phyloP scores from a whole-genome alignment of 1,284 basidiomycete species.

The Sanghuangporus weigelae region DNA sequence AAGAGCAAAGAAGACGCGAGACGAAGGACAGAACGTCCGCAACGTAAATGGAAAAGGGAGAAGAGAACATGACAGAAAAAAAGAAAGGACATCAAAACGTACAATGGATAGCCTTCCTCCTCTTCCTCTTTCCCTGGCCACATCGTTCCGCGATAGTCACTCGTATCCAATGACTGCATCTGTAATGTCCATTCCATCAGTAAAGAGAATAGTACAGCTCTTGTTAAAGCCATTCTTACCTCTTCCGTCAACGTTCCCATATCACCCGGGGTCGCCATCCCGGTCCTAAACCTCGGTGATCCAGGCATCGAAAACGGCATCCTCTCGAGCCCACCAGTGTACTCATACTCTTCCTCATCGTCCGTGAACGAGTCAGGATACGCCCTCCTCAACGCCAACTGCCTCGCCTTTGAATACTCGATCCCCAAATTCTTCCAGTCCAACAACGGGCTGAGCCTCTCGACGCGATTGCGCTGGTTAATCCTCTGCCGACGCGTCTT shows the following conservation, averaged over 20 bases:
- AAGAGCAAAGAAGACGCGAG: background rate
- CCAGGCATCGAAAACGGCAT: slow-evolving; percentile 80
- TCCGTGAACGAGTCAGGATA: slow-evolving; percentile 92
- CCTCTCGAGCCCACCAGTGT: slow-evolving; percentile 52
- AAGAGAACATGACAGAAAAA: background rate
- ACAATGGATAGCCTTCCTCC: slow-evolving; percentile 91
- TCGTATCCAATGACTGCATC: slow-evolving; percentile 85
- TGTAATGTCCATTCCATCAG: slow-evolving; percentile 24
- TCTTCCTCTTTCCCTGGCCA: slow-evolving; percentile 77
- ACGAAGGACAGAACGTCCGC: background rate
- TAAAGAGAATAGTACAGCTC: background rate
- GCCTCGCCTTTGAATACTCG: slow-evolving; percentile 94
- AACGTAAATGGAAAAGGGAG: background rate
- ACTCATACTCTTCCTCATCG: slow-evolving; percentile 50
- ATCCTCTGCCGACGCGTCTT: slow-evolving; percentile 96
- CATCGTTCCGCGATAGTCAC: slow-evolving; percentile 81
- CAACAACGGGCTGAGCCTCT: slow-evolving; percentile 85
- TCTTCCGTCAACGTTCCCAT: slow-evolving; percentile 93
- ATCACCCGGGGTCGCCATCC: slow-evolving; percentile 85
- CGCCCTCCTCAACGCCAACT: slow-evolving; percentile 87
- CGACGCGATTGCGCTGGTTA: slow-evolving; percentile 97
- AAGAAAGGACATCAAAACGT: slow-evolving; percentile 27
- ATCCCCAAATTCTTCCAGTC: slow-evolving; percentile 99
- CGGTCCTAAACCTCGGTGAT: slow-evolving; percentile 73
- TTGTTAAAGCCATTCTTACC: slow-evolving; percentile 27